Base-by-base conservation (phyloP, 1,139 yeast species). In the Geotrichum aggregatum region DNA sequence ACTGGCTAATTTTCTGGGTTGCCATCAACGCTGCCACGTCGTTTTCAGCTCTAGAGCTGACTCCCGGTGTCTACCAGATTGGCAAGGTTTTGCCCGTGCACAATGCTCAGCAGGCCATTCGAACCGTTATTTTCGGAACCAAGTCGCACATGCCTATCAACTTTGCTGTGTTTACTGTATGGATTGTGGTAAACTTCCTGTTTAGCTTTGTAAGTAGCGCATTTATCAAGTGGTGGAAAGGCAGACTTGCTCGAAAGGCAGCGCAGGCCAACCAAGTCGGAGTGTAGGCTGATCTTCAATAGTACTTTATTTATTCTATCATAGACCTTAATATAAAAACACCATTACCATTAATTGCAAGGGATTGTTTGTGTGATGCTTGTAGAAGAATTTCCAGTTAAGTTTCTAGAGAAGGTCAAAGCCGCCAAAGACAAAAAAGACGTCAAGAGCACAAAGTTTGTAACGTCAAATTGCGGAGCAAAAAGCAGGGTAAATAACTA, bases 31-130 rank as follows among this genome's bases (percentile, higher is more conserved):
- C 83, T 38, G 70, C 87, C 0, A 79, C 84, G 8, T 76, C 86
- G 0, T 81, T 83, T 63, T 74, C 78, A 35, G 83, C 89, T 1
- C 63, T 83, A 60, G 81, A 72, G 1, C 66, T 84, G 47, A 66
- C 72, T 35, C 79, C 80, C 2, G 61, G 65, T 21, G 80, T 83
- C 57, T 84, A 76, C 66, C 68, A 80, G 47, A 81, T 77, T 65
- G 88, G 89, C 6, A 82, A 82, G 62, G 83, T 78, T 28, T 69
- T 82, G 69, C 91, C 91, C 0, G 74, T 84, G 60, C 78, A 76
- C 63, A 82, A 83, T 59, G 76, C 81, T 0, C 76, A 74, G 48
- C 82, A 79, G 55, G 72, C 80, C 19, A 72, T 73, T 59, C 77
- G 78, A 62, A 83, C 83, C 2, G 73, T 83, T 14, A 73, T 84